A percentile compares a stretch with the other conserved stretches of the same genome.
phyloP scores from a whole-genome alignment of 495 filamentous ascomycete species.

The Schizothecium vesticola region DNA sequence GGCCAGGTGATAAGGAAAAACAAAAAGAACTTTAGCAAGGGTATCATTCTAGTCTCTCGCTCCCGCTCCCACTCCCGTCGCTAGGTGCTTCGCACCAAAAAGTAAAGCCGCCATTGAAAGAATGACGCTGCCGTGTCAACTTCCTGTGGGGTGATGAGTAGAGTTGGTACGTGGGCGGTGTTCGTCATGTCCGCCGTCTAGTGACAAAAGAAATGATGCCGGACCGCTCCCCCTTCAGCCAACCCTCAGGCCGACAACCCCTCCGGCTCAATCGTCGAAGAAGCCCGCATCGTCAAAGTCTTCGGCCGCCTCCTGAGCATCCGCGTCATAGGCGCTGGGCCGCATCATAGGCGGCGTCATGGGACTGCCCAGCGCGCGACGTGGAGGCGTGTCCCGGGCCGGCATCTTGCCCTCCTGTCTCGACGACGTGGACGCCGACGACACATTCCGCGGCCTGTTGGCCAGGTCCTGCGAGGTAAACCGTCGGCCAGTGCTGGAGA shows the following conservation, averaged over 20 bases:
- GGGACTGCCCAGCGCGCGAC: conserved; percentile 40
- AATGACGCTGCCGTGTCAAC: not conserved
- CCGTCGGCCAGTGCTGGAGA: conserved; percentile 46
- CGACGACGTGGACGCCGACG: conserved; percentile 14
- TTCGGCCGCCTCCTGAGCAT: conserved; percentile 51
- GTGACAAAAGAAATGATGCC: conserved; percentile 23
- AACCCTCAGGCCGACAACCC: not conserved
- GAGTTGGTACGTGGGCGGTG: not conserved
- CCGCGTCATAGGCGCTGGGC: conserved; percentile 62
- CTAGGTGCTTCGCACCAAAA: not conserved
- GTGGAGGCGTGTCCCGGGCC: conserved; percentile 29
- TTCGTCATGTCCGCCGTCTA: conserved; percentile 16
- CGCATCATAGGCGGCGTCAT: conserved; percentile 67
- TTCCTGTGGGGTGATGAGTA: not conserved
- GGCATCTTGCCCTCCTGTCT: conserved; percentile 36
- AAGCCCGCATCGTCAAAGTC: conserved; percentile 53
- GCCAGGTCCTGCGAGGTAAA: conserved; percentile 46
- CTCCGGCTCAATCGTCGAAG: conserved; percentile 45
- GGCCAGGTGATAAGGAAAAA: not conserved
- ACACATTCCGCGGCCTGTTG: conserved; percentile 39
- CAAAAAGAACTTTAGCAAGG: conserved; percentile 7
- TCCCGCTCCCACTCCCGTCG: conserved; percentile 8
- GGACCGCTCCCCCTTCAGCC: conserved; percentile 1
- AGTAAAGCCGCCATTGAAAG: not conserved
- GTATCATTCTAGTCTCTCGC: conserved; percentile 27